Evolutionary conservation across 1,284 basidiomycete genomes (phyloP).

Genomic region (Veloboletus limbatus): DNA sequence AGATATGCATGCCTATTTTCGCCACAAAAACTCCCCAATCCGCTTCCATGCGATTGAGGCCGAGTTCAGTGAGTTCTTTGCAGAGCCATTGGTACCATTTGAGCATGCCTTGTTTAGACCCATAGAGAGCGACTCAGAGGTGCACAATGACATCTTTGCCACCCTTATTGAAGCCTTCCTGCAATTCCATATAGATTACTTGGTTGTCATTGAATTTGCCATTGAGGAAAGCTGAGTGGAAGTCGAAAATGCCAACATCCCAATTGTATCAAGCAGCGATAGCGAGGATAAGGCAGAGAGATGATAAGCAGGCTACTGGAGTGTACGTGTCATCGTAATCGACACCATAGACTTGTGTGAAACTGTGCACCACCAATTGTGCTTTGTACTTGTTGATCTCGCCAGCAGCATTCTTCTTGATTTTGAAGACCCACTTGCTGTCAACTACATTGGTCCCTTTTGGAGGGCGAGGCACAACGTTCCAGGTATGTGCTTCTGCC

Average conservation of each 20-base stretch:
- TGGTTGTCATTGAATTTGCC: background rate
- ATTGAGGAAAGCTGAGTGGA: constrained; percentile 1
- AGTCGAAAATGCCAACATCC: constrained; percentile 7
- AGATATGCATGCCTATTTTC: too few relatives aligned
- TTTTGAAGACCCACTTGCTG: constrained; percentile 10
- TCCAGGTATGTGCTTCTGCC: background rate
- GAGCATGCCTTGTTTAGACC: too few relatives aligned
- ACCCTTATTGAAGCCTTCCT: too few relatives aligned
- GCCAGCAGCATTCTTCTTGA: constrained; percentile 19
- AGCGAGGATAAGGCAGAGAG: constrained; percentile 17
- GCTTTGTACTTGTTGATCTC: constrained; percentile 23
- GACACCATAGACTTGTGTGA: background rate
- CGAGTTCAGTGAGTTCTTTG: too few relatives aligned
- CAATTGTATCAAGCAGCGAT: constrained; percentile 1
- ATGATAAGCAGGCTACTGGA: constrained; percentile 21
- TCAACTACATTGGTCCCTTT: background rate
- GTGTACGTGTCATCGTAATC: constrained; percentile 17
- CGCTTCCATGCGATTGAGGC: too few relatives aligned
- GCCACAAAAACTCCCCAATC: too few relatives aligned
- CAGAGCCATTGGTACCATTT: too few relatives aligned
- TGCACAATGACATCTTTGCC: too few relatives aligned
- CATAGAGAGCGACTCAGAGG: too few relatives aligned
- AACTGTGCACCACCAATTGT: constrained; percentile 8
- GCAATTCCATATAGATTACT: constrained; percentile 8
- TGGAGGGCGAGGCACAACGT: background rate